Evolutionary conservation across 116 monocot genomes (phyloP).

Genomic region (Thalassia testudinum): DNA sequence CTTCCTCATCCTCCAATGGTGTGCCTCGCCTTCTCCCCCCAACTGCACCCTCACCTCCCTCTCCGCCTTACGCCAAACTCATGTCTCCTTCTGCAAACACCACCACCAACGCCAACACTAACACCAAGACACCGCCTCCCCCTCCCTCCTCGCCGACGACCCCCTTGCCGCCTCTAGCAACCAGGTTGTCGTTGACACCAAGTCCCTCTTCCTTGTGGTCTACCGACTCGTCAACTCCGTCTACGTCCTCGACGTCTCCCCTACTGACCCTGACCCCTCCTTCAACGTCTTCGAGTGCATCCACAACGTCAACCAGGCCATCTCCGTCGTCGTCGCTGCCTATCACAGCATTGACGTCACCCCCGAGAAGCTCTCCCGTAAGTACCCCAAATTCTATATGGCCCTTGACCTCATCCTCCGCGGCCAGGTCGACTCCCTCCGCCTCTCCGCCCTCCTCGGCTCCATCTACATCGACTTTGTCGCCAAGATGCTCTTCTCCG

Average conservation of each 20-base stretch:
- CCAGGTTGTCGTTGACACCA: slow-evolving; percentile 83
- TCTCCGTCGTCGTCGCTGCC: slow-evolving; percentile 72
- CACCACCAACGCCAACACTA: too few relatives aligned
- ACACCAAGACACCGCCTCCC: too few relatives aligned
- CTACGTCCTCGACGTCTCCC: too few relatives aligned
- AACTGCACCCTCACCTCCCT: slow-evolving; percentile 50
- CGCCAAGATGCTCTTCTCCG: too few relatives aligned
- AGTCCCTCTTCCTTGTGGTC: slow-evolving; percentile 75
- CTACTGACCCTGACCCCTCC: too few relatives aligned
- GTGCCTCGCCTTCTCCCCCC: too few relatives aligned
- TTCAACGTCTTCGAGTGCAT: too few relatives aligned
- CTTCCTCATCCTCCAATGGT: too few relatives aligned
- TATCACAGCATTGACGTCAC: slow-evolving; percentile 92
- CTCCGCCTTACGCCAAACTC: slow-evolving; percentile 52
- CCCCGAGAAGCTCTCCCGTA: slow-evolving; percentile 80
- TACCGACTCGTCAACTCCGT: slow-evolving; percentile 90
- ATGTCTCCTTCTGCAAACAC: slow-evolving; percentile 35
- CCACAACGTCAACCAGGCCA: slow-evolving; percentile 84
- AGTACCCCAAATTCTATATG: slow-evolving; percentile 80
- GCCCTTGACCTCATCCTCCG: too few relatives aligned
- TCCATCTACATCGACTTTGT: too few relatives aligned
- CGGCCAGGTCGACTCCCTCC: too few relatives aligned
- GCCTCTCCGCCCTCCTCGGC: too few relatives aligned
- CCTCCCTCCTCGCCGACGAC: slow-evolving; percentile 93
- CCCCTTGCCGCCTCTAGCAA: slow-evolving; percentile 90